Conservation (phyloP, 1,284 basidiomycete species). For the Leccinum pallidistipes region DNA sequence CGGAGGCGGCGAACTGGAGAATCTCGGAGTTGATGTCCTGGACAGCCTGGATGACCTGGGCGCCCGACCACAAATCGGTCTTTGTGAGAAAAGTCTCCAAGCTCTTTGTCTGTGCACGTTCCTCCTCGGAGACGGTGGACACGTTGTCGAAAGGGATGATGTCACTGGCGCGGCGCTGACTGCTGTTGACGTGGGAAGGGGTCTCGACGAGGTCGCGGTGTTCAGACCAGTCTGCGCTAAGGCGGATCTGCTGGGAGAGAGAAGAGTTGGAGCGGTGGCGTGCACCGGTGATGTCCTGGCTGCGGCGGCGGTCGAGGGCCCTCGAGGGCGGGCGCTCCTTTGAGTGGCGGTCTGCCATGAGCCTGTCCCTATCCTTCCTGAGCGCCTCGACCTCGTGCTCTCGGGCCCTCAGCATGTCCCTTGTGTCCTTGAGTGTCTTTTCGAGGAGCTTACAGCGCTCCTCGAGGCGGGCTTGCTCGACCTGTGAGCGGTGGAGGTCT, state of each 20-base stretch:
- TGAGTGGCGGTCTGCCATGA: conserved; percentile 27
- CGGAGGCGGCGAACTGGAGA: conserved; percentile 70
- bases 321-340: conserved; percentile 27
- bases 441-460: conserved; percentile 63
- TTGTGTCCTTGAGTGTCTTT: conserved; percentile 52
- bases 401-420: conserved; percentile 45
- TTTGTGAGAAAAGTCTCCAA: conserved; percentile 69
- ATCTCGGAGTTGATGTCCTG: conserved; percentile 78
- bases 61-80: conserved; percentile 71
- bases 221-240: conserved; percentile 36
- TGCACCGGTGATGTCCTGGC: conserved; percentile 9
- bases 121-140: conserved; percentile 44
- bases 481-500: conserved; percentile 54
- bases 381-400: conserved; percentile 59
- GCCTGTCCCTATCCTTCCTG: conserved; percentile 44
- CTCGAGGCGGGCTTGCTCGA: conserved; percentile 53
- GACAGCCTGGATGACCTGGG: conserved; percentile 73
- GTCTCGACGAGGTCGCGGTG: conserved; percentile 15
- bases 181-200: conserved; percentile 14
- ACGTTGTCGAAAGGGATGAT: conserved; percentile 22
- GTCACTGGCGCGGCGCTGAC: conserved; percentile 16
- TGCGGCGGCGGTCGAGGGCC: conserved; percentile 19
- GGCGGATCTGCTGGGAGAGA: conserved; percentile 32
- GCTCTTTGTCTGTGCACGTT: conserved; percentile 48
- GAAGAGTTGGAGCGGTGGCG: conserved; percentile 32